Conservation (phyloP, 106 monocot species). For the Dactylorhiza incarnata region DNA sequence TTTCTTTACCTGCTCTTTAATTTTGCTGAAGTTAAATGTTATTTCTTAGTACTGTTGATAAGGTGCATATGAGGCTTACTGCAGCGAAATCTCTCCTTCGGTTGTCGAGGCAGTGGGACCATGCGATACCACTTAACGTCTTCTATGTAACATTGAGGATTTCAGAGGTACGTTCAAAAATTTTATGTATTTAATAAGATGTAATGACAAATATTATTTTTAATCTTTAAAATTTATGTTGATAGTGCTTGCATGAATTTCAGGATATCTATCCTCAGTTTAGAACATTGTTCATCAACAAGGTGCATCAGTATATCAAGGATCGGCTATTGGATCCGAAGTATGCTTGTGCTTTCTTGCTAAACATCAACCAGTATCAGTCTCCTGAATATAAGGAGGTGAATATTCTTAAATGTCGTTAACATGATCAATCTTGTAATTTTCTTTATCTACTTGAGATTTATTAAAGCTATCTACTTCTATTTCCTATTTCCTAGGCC, state of each 20-base stretch:
- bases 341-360: slow-evolving; percentile 86
- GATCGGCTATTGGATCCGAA: slow-evolving; percentile 81
- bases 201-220: background rate
- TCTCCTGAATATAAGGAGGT: slow-evolving; percentile 76
- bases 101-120: slow-evolving; percentile 94
- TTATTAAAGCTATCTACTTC: background rate
- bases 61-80: slow-evolving; percentile 80
- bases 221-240: background rate
- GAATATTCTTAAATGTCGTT: slow-evolving; percentile 2
- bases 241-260: background rate
- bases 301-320: slow-evolving; percentile 88
- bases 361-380: slow-evolving; percentile 47
- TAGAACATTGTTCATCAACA: slow-evolving; percentile 64
- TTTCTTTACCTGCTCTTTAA: background rate
- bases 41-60: slow-evolving; percentile 66
- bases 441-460: background rate
- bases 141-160: slow-evolving; percentile 73
- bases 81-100: slow-evolving; percentile 87
- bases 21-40: background rate
- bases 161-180: slow-evolving; percentile 55
- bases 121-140: slow-evolving; percentile 74
- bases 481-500: slow-evolving; percentile 27
- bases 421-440: background rate
- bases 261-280: slow-evolving; percentile 65
- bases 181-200: background rate